These are phyloP conservation scores for Vaccinium corymbosum DNA, from an alignment of 148 eudicot genomes.

Conservation along the genomic window DNA sequence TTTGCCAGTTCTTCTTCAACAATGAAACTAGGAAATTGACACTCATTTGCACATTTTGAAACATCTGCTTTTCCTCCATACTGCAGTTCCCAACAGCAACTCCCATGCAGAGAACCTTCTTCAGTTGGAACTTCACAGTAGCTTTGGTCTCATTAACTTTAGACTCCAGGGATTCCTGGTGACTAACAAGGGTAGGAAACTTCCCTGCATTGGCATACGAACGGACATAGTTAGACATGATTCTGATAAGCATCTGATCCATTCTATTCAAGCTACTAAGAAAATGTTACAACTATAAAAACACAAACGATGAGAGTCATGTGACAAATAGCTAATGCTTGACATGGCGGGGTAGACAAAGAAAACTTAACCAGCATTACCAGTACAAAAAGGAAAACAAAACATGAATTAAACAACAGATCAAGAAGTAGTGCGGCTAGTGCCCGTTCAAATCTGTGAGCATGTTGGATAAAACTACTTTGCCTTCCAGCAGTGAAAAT, in stretches of 20 bases:
- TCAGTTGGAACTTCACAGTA: constrained; percentile 65
- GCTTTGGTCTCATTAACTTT: constrained; percentile 68
- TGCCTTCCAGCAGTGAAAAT: neutral
- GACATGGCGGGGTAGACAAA: neutral
- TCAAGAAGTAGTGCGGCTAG: neutral
- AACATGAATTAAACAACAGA: neutral
- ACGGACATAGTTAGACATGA: constrained; percentile 10
- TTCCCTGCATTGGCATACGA: constrained; percentile 39
- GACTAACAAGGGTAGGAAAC: constrained; percentile 69
- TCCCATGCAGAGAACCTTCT: constrained; percentile 81
- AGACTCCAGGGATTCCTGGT: constrained; percentile 60
- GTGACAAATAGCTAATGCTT: neutral
- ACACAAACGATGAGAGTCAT: neutral
- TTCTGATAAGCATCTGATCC: constrained; percentile 10
- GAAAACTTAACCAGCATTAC: neutral
- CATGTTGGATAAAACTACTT: neutral
- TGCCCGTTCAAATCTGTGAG: neutral
- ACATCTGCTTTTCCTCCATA: constrained; percentile 74
- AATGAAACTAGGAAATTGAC: constrained; percentile 71
- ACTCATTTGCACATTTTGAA: constrained; percentile 77
- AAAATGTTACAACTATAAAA: neutral
- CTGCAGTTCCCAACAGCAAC: constrained; percentile 67
- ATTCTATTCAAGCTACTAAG: neutral
- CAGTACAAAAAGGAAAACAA: neutral
- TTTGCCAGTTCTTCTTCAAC: constrained; percentile 79